A percentile compares a stretch with the other conserved stretches of the same genome.
Conservation (phyloP, 192 early-diverging fungal species). For the Geranomyces variabilis region DNA sequence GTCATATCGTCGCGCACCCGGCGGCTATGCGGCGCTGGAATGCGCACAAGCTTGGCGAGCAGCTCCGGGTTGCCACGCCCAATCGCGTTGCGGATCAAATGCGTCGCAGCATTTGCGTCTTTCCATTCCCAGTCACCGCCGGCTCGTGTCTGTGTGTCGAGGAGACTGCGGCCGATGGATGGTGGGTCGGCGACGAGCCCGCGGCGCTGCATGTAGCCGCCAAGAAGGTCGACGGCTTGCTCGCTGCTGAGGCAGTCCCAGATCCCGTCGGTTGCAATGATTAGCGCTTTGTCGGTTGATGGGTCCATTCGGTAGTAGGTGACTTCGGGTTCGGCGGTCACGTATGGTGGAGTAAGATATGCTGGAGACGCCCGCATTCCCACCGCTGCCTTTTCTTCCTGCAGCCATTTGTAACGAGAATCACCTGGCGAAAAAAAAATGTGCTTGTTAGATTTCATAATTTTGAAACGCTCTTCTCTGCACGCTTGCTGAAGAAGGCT, state of each 20-base stretch:
- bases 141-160: conserved; percentile 11
- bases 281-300: conserved; percentile 45
- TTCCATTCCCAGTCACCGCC: conserved; percentile 25
- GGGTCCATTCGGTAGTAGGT: conserved; percentile 41
- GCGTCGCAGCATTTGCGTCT: conserved; percentile 51
- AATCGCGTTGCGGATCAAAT: conserved; percentile 52
- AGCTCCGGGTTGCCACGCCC: conserved; percentile 35
- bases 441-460: background rate
- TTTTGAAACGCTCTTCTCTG: background rate
- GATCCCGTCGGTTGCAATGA: conserved; percentile 54
- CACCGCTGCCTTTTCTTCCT: conserved; percentile 29
- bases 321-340: conserved; percentile 55
- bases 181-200: conserved; percentile 27
- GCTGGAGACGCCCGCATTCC: conserved; percentile 21
- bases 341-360: conserved; percentile 54
- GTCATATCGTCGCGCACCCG: conserved; percentile 58
- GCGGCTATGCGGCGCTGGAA: conserved; percentile 49
- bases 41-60: conserved; percentile 38
- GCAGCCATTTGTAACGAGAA: conserved; percentile 54
- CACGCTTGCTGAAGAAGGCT: background rate
- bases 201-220: conserved; percentile 37
- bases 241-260: conserved; percentile 48
- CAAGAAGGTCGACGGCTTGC: conserved; percentile 41
- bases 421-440: conserved; percentile 36
- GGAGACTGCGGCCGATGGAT: conserved; percentile 2